These are phyloP conservation scores for Hanseniaspora uvarum DNA, from an alignment of 1,139 yeast genomes.

Conservation along the genomic window DNA sequence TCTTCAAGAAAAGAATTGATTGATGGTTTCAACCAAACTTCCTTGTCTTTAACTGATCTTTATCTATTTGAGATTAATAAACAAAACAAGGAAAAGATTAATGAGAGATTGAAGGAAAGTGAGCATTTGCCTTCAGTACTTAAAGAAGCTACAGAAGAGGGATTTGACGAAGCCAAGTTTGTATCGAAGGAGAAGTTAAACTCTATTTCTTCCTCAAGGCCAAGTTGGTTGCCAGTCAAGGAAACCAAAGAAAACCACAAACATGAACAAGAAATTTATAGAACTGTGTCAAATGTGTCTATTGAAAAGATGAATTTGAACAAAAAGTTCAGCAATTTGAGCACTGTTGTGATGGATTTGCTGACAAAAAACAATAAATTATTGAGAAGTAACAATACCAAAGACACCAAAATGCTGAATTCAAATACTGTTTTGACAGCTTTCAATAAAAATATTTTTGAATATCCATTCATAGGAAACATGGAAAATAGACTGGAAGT, in stretches of 20 bases:
- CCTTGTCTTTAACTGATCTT: constrained; percentile 36
- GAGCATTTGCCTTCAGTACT: constrained; percentile 32
- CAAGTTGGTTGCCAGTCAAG: constrained; percentile 46
- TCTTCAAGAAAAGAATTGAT: constrained; percentile 24
- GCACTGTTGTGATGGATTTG: constrained; percentile 1
- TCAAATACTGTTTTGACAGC: neutral
- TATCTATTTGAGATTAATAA: constrained; percentile 35
- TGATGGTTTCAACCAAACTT: constrained; percentile 34
- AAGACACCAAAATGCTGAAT: neutral
- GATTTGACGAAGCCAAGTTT: constrained; percentile 40
- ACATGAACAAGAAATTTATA: constrained; percentile 38
- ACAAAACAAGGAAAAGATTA: constrained; percentile 33
- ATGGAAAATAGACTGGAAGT: constrained; percentile 4
- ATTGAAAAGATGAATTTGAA: constrained; percentile 32
- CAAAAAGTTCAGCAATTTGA: constrained; percentile 27
- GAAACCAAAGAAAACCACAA: constrained; percentile 33
- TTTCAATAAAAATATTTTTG: constrained; percentile 5
- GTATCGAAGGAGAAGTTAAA: constrained; percentile 40
- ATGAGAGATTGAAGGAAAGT: constrained; percentile 32
- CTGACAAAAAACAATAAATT: constrained; percentile 19
- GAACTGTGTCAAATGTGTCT: constrained; percentile 34
- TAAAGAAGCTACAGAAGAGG: constrained; percentile 32
- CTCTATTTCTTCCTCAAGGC: constrained; percentile 37
- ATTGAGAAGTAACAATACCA: neutral
- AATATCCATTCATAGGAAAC: constrained; percentile 9